A percentile compares a stretch with the other conserved stretches of the same genome.
Conservation (phyloP, 345 rosid species). For the Dovyalis caffra region DNA sequence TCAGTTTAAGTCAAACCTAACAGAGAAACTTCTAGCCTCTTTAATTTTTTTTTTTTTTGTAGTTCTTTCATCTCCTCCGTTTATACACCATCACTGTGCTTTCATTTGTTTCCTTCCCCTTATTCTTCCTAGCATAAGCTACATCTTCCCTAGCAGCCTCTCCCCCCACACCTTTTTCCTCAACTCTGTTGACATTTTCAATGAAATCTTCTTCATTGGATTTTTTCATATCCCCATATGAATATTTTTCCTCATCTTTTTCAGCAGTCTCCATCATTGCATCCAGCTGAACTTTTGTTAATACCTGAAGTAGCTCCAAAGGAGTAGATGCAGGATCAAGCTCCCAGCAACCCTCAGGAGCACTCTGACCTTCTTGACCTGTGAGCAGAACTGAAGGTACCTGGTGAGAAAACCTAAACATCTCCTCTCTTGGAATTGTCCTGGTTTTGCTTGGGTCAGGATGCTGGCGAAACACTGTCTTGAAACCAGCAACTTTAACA, state of each 20-base stretch:
- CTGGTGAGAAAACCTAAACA: slow-evolving; percentile 25
- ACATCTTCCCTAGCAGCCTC: slow-evolving; percentile 5
- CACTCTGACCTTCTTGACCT: slow-evolving; percentile 18
- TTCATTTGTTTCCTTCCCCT: background rate
- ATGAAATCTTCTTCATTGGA: background rate
- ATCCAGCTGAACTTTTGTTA: slow-evolving; percentile 9
- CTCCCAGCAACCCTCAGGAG: slow-evolving; percentile 23
- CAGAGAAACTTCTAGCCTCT: background rate
- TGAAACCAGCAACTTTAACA: slow-evolving; percentile 30
- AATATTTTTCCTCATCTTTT: slow-evolving; percentile 3
- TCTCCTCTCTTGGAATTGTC: slow-evolving; percentile 25
- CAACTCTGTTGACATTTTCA: slow-evolving; percentile 2
- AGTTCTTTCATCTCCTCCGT: slow-evolving; percentile 8
- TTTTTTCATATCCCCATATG: background rate
- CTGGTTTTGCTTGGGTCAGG: slow-evolving; percentile 4
- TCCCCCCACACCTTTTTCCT: background rate
- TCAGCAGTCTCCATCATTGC: slow-evolving; percentile 9
- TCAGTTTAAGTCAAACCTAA: background rate
- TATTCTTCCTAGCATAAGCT: slow-evolving; percentile 1
- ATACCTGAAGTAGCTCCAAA: slow-evolving; percentile 21
- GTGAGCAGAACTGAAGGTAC: slow-evolving; percentile 19
- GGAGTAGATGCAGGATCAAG: slow-evolving; percentile 34
- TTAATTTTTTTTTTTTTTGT: background rate
- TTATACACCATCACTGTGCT: slow-evolving; percentile 6
- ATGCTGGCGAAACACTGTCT: slow-evolving; percentile 21